Percentiles rank a stretch among this genome's conserved stretches.
These are phyloP conservation scores for Blastobotrys mokoenaii DNA, from an alignment of 805 yeast species.

Conservation along the genomic window DNA sequence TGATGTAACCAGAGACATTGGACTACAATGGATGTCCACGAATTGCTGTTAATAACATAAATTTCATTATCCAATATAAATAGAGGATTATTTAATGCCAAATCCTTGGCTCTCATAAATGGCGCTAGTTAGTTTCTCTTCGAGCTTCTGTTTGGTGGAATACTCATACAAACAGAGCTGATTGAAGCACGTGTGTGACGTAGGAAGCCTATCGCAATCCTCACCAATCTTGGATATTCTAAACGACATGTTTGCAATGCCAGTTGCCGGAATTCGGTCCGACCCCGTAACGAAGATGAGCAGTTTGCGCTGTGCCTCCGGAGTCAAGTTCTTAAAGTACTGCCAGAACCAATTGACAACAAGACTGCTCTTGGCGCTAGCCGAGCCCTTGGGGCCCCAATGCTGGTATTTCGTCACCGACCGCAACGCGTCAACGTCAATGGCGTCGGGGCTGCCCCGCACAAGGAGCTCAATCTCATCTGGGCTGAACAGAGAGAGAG, in stretches of 20 bases:
- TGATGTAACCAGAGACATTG: too few species aligned
- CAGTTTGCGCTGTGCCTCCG: slow-evolving; percentile 49
- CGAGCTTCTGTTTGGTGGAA: slow-evolving; percentile 43
- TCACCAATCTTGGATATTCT: slow-evolving; percentile 51
- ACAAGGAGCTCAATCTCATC: slow-evolving; percentile 72
- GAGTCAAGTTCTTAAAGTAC: slow-evolving; percentile 41
- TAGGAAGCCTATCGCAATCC: slow-evolving; percentile 52
- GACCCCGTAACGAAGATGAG: slow-evolving; percentile 81
- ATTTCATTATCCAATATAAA: neutral
- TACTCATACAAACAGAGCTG: slow-evolving; percentile 75
- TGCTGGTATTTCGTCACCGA: slow-evolving; percentile 70
- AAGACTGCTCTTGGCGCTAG: slow-evolving; percentile 31
- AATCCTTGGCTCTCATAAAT: slow-evolving; percentile 79
- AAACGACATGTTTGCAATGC: slow-evolving; percentile 66
- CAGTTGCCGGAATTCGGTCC: slow-evolving; percentile 89
- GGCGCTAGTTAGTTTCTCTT: slow-evolving; percentile 54
- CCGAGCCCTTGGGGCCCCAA: slow-evolving; percentile 36
- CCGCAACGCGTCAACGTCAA: slow-evolving; percentile 59
- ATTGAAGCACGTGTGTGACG: slow-evolving; percentile 93
- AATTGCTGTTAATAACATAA: neutral
- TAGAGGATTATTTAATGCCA: slow-evolving; percentile 47
- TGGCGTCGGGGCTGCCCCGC: slow-evolving; percentile 65
- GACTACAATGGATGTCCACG: too few species aligned
- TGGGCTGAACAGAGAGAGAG: slow-evolving; percentile 69
- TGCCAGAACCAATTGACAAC: slow-evolving; percentile 85